Conservation (phyloP, 331 rosid species). For the Cucumis variabilis region DNA sequence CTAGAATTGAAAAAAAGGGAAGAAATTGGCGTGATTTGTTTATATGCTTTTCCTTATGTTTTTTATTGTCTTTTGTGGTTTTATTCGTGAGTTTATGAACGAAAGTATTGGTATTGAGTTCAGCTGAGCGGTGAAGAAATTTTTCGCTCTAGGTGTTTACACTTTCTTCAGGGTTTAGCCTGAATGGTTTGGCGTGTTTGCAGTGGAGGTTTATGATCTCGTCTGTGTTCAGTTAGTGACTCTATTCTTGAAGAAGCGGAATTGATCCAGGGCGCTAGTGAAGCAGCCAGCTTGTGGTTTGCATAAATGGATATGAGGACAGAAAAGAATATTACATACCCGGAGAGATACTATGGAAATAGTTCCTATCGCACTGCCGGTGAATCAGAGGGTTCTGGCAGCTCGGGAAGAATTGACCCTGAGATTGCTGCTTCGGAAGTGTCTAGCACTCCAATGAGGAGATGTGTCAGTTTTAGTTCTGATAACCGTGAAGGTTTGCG, state of each 20-base stretch:
- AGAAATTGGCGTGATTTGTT: not conserved
- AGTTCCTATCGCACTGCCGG: conserved; percentile 55
- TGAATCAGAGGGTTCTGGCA: conserved; percentile 86
- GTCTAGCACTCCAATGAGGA: conserved; percentile 62
- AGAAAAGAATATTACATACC: conserved; percentile 54
- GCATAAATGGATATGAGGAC: conserved; percentile 37
- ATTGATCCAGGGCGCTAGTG: conserved; percentile 1
- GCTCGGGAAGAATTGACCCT: conserved; percentile 74
- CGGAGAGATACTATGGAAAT: conserved; percentile 59
- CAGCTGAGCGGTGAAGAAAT: not conserved
- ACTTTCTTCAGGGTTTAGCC: conserved; percentile 25
- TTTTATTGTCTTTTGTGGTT: not conserved
- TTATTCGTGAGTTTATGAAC: conserved; percentile 11
- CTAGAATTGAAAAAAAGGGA: not conserved
- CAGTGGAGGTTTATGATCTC: conserved; percentile 34
- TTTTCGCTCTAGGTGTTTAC: not conserved
- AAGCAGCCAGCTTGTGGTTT: conserved; percentile 36
- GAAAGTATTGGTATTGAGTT: not conserved
- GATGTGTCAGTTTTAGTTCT: conserved; percentile 70
- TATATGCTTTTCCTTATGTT: not conserved
- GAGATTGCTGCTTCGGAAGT: conserved; percentile 79
- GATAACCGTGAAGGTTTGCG: conserved; percentile 42
- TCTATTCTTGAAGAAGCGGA: conserved; percentile 23
- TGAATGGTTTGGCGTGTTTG: conserved; percentile 33
- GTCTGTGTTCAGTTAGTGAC: not conserved